These are phyloP conservation scores for Cerioporus squamosus DNA, from an alignment of 1,284 basidiomycete species.

Conservation along the genomic window DNA sequence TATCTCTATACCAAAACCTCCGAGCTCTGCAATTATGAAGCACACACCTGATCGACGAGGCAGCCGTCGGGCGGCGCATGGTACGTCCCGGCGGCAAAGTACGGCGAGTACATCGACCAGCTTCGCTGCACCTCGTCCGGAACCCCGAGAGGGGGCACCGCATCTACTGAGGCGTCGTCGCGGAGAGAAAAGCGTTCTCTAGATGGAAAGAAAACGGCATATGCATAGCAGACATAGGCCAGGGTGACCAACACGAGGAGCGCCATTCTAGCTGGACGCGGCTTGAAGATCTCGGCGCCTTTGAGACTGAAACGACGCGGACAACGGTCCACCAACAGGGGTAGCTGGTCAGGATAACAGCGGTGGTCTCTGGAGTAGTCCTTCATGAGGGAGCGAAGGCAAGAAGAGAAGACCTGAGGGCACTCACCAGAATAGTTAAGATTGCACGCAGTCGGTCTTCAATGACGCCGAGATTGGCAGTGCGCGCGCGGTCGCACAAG, in stretches of 20 bases:
- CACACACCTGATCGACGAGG: slow-evolving; percentile 56
- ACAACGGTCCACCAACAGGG: background rate
- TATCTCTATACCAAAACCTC: background rate
- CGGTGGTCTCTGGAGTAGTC: background rate
- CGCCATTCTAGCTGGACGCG: slow-evolving; percentile 3
- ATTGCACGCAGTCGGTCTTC: background rate
- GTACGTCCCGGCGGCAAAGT: slow-evolving; percentile 55
- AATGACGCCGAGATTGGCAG: background rate
- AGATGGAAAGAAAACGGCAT: slow-evolving; percentile 1
- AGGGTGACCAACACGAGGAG: slow-evolving; percentile 7
- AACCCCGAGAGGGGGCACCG: slow-evolving; percentile 7
- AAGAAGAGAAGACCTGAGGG: background rate
- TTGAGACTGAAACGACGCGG: background rate
- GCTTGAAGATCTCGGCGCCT: background rate
- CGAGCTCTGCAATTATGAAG: background rate
- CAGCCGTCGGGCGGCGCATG: slow-evolving; percentile 51
- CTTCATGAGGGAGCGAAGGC: background rate
- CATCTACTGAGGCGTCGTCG: background rate
- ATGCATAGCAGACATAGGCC: slow-evolving; percentile 16
- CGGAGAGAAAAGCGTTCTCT: background rate
- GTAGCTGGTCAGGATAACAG: background rate
- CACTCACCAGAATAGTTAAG: background rate
- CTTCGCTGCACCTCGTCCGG: slow-evolving; percentile 29
- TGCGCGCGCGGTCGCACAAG: slow-evolving; percentile 1
- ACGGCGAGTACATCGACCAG: slow-evolving; percentile 68